Evolutionary conservation across 2,329 filamentous ascomycete species (phyloP).

Genomic region (Cercospora sp.): DNA sequence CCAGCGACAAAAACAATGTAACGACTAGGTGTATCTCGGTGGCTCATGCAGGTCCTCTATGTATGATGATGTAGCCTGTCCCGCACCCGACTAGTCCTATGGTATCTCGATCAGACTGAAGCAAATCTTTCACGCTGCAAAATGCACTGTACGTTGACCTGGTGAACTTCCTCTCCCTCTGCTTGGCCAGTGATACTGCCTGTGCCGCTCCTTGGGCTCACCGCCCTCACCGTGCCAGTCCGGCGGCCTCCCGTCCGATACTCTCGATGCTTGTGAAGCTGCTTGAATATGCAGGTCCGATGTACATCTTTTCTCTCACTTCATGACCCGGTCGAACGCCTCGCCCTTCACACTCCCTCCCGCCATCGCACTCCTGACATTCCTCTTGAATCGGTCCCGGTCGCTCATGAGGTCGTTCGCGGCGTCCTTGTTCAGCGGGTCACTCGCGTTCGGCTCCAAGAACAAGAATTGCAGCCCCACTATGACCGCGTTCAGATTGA

Average conservation of each 20-base stretch:
- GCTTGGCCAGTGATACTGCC: background rate
- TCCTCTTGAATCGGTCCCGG: constrained; percentile 85
- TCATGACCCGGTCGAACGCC: constrained; percentile 75
- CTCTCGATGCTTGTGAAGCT: background rate
- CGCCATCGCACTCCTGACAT: constrained; percentile 80
- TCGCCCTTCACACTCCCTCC: constrained; percentile 74
- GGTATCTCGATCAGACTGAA: constrained; percentile 4
- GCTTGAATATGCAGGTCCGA: background rate
- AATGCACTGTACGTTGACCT: background rate
- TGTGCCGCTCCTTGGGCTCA: background rate
- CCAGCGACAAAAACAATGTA: background rate
- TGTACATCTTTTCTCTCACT: constrained; percentile 44
- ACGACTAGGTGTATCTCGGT: background rate
- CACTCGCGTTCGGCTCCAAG: constrained; percentile 93
- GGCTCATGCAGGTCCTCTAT: constrained; percentile 3
- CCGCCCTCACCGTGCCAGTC: constrained; percentile 15
- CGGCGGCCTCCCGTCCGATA: background rate
- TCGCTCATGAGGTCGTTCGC: constrained; percentile 87
- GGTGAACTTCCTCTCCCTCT: background rate
- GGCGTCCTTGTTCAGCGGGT: constrained; percentile 97
- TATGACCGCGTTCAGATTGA: constrained; percentile 95
- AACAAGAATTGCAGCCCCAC: constrained; percentile 95
- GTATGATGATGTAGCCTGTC: constrained; percentile 3
- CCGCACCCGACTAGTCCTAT: background rate
- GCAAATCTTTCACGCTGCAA: constrained; percentile 1